Evolutionary conservation across 345 rosid genomes (phyloP), one percentile per base, ranked within the genome.

Genomic region (Garcia nutans): DNA sequence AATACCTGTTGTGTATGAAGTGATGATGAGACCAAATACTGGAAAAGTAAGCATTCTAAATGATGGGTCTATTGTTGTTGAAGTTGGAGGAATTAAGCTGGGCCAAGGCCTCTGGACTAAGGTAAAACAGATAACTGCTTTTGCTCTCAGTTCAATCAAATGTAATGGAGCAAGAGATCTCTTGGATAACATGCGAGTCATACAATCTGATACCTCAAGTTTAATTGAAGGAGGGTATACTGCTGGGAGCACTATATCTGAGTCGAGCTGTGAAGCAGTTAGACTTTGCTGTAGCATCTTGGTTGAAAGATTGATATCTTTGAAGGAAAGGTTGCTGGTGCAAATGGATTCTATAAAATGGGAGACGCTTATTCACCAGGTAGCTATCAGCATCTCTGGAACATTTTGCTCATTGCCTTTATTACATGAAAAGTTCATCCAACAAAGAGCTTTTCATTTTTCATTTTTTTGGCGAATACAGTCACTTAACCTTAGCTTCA

Each of bases 31-130:
- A 55, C 83, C 92, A 11, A 90, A 92, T 65, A 92, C 99, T 0
- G 96, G 98, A 37, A 91, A 82, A 82, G 99, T 93, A 52, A 88
- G 97, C 84, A 88, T 96, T 78, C 82, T 96, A 11, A 74, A 89
- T 28, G 99, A 96, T 73, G 97, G 94, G n/a, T 96, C 98, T 64
- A 70, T 96, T 78, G 94, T 77, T 50, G 96, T 89, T 77, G 98
- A 95, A 84, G 94, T 95, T 77, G 97, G 96, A 66, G 99, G 98
- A 44, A 86, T 86, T 80, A 98, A 95, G 79, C 67, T 95, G 15
- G 99, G 98, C 19, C 98, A 91, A 85, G 99, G 99, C 61, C 88
- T 96, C 22, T 96, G 96, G 94, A 93, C 98, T 2, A 96, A 96
- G 84, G 99, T 86, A 52, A 94, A 93, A 78, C 99, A 96, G 81